Base-by-base conservation (phyloP, 192 early-diverging fungal species). In the Helicostylum pulchrum region DNA sequence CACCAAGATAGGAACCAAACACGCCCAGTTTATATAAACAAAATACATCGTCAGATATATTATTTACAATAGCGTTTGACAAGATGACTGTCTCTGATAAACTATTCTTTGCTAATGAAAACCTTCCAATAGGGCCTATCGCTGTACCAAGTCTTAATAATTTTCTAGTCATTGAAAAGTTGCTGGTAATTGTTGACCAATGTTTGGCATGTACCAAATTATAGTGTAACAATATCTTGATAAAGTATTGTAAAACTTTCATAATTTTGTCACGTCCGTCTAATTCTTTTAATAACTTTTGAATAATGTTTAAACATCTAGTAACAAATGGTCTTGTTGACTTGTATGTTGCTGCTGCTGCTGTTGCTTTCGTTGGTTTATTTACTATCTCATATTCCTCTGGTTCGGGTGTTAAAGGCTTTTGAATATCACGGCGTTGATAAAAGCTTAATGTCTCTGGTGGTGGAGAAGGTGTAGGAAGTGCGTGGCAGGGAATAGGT, bases 191-290 rank as follows among this genome's bases (percentile, higher is more conserved):
- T 17, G 75, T 66, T 15, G 75, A 70, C 53, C 80, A 56, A 17
- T 53, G 56, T 63, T 78, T 74, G 7, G 60, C 56, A 12, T 53
- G 53, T 30, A 74, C 31, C 39, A 80, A 62, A 0, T 64, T 47
- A 21, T 74, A 53, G 68, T 80, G 87, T 26, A 93, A 73, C 20
- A 89, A 70, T n/a, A 90, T 66, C 61, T 94, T 94, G 63, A 83
- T 67, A 46, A 79, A 70, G 66, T 94, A 94, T 65, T 94, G 92
- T 31, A 88, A 62, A 30, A 87, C 65, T 61, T 94, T 94, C 57
- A 94, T 76, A 14, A 83, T 77, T 70, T 94, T 94, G 78, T 94
- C 93, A 14, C 93, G 82, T 32, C 93, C 93, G 61, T 94, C 93
- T 53, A 88, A 82, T 17, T 88, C 67, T 20, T 82, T 77, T 8